These are phyloP conservation scores for Phaseolus coccineus DNA, from an alignment of 331 rosid species.

Conservation along the genomic window DNA sequence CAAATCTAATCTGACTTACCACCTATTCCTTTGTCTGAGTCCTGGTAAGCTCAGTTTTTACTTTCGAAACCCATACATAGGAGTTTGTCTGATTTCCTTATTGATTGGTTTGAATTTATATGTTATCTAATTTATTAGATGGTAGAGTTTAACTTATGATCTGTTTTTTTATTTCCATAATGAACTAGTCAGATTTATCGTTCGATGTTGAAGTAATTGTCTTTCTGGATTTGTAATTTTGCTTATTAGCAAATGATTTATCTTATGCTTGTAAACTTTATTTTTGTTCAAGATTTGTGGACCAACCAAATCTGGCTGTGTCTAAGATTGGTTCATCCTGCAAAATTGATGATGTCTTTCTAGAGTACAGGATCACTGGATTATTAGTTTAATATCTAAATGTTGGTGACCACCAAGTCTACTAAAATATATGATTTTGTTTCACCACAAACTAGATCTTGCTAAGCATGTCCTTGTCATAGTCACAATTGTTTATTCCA, in stretches of 20 bases:
- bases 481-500: not conserved
- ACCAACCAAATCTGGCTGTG: slow-evolving; percentile 1
- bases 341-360: not conserved
- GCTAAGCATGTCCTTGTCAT: not conserved
- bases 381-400: not conserved
- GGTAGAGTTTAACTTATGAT: not conserved
- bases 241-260: slow-evolving; percentile 16
- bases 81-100: slow-evolving; percentile 15
- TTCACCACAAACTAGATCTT: slow-evolving; percentile 1
- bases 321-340: not conserved
- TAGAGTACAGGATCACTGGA: not conserved
- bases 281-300: slow-evolving; percentile 9
- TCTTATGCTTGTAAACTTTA: slow-evolving; percentile 9
- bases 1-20: slow-evolving; percentile 84
- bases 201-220: not conserved
- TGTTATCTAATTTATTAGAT: not conserved
- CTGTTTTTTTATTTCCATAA: slow-evolving; percentile 8
- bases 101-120: slow-evolving; percentile 34
- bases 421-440: slow-evolving; percentile 10
- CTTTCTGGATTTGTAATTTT: slow-evolving; percentile 11
- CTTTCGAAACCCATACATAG: not conserved
- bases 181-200: not conserved
- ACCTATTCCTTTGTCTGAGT: slow-evolving; percentile 88
- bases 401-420: not conserved
- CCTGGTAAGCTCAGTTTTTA: slow-evolving; percentile 62